Conservation (phyloP, 2,329 filamentous ascomycete genomes). For the Plectosphaerella plurivora region DNA sequence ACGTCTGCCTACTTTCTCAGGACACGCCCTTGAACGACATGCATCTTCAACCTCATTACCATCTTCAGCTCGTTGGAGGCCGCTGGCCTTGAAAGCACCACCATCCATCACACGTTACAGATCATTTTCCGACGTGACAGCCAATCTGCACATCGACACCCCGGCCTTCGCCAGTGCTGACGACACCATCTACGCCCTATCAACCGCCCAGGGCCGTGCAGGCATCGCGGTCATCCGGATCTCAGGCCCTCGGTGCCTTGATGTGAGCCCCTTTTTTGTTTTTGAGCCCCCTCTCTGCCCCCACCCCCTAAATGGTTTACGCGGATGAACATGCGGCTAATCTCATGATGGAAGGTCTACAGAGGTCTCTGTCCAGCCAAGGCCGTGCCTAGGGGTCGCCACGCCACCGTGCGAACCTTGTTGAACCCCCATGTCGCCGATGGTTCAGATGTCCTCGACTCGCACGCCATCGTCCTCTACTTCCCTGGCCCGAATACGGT, state of each 20-base stretch:
- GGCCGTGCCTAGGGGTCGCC: constrained; percentile 39
- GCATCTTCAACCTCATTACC: not conserved
- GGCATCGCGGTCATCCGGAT: constrained; percentile 88
- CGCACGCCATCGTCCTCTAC: constrained; percentile 74
- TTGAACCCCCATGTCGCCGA: constrained; percentile 42
- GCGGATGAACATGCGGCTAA: not conserved
- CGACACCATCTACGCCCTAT: constrained; percentile 87
- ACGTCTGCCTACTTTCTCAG: not conserved
- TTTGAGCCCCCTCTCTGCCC: too few species aligned
- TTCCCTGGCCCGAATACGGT: constrained; percentile 79
- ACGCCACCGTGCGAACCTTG: constrained; percentile 71
- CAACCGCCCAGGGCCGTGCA: constrained; percentile 77
- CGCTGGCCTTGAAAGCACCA: too few species aligned
- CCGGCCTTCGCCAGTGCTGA: constrained; percentile 14
- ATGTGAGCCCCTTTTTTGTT: constrained; percentile 42
- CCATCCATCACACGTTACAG: too few species aligned
- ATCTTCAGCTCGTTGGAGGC: too few species aligned
- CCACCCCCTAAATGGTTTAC: not conserved
- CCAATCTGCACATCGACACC: not conserved
- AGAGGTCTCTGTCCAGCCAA: constrained; percentile 43
- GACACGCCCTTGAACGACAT: not conserved
- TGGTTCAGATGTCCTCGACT: constrained; percentile 60
- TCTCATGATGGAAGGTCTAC: constrained; percentile 37
- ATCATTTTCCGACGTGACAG: too few species aligned
- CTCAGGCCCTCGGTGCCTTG: constrained; percentile 71